Percentiles rank a stretch among this genome's conserved stretches.
These are phyloP conservation scores for Geotrichum fermentans DNA, from an alignment of 1,139 yeast genomes.

Conservation along the genomic window DNA sequence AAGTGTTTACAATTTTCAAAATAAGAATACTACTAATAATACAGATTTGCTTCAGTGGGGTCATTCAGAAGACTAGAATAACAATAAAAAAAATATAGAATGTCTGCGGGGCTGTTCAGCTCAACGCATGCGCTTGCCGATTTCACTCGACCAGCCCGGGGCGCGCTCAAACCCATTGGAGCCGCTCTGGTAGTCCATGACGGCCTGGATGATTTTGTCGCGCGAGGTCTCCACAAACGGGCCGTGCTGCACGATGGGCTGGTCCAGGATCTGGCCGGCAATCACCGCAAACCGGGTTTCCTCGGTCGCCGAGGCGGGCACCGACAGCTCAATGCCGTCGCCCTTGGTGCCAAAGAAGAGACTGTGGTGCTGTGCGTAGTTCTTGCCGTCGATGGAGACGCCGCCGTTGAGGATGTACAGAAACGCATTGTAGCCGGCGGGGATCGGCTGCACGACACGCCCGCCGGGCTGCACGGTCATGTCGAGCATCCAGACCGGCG, in stretches of 20 bases:
- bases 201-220: constrained; percentile 55
- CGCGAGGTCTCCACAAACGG: constrained; percentile 69
- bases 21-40: too few species aligned
- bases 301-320: constrained; percentile 25
- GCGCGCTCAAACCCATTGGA: constrained; percentile 72
- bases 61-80: too few species aligned
- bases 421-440: constrained; percentile 66
- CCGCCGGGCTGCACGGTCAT: constrained; percentile 66
- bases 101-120: too few species aligned
- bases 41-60: too few species aligned
- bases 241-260: constrained; percentile 70
- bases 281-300: constrained; percentile 37
- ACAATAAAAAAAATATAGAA: too few species aligned
- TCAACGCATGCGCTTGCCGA: constrained; percentile 42
- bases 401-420: constrained; percentile 65
- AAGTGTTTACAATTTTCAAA: too few species aligned
- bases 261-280: constrained; percentile 68
- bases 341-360: constrained; percentile 40
- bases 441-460: constrained; percentile 54
- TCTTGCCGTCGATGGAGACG: constrained; percentile 37
- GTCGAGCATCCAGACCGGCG: constrained; percentile 74
- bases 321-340: constrained; percentile 29
- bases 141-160: constrained; percentile 61
- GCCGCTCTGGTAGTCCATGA: constrained; percentile 63
- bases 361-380: constrained; percentile 45